Percentiles rank a stretch among this genome's conserved stretches.
These are phyloP conservation scores for Coprinopsis marcescibilis DNA, from an alignment of 768 basidiomycete genomes.

Conservation along the genomic window DNA sequence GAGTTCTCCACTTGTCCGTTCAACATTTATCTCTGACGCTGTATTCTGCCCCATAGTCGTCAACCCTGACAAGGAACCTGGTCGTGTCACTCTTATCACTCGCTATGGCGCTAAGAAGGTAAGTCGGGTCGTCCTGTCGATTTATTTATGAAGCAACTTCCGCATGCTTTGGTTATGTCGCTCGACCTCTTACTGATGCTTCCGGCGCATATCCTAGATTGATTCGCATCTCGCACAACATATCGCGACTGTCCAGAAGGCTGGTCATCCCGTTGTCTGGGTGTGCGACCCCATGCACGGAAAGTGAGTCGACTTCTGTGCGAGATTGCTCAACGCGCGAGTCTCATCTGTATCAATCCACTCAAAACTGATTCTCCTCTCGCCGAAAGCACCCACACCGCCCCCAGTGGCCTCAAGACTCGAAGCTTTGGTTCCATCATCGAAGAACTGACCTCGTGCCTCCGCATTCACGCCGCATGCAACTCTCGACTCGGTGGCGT, in stretches of 20 bases:
- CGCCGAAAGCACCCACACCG: slow-evolving; percentile 67
- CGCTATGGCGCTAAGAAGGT: slow-evolving; percentile 91
- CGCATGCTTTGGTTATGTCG: neutral
- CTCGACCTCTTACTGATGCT: neutral
- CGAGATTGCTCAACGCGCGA: too few relatives aligned
- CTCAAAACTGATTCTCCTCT: neutral
- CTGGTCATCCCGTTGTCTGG: slow-evolving; percentile 88
- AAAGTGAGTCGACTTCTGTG: slow-evolving; percentile 57
- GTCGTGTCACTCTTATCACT: slow-evolving; percentile 86
- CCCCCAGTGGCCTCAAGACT: slow-evolving; percentile 79
- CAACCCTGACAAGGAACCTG: slow-evolving; percentile 77
- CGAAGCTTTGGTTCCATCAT: slow-evolving; percentile 87
- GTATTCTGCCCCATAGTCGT: slow-evolving; percentile 50
- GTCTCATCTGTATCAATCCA: neutral
- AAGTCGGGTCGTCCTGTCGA: slow-evolving; percentile 4
- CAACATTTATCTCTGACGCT: slow-evolving; percentile 1
- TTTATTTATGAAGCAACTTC: neutral
- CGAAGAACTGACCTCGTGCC: slow-evolving; percentile 74
- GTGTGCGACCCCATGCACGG: slow-evolving; percentile 99
- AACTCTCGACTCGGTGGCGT: slow-evolving; percentile 78
- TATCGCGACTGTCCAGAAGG: slow-evolving; percentile 72
- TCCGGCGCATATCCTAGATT: slow-evolving; percentile 44
- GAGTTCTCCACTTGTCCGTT: slow-evolving; percentile 22
- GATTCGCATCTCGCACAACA: slow-evolving; percentile 70
- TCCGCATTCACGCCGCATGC: slow-evolving; percentile 71